These are phyloP conservation scores for Neolentinus lepideus DNA, from an alignment of 1,284 basidiomycete genomes.

Conservation along the genomic window DNA sequence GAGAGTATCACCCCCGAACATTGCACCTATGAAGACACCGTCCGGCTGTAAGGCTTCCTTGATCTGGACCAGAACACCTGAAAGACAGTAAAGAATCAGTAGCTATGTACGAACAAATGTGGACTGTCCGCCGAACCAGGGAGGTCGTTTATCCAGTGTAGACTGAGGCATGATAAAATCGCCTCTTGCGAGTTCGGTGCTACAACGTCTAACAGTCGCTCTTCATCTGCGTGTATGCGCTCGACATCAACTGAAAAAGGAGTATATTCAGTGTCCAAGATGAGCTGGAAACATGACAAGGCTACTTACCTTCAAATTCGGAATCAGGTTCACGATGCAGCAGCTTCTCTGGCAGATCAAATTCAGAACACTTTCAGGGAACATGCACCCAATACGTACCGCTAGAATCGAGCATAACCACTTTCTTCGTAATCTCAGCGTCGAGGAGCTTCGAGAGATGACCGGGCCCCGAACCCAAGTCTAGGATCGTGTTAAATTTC, in stretches of 20 bases:
- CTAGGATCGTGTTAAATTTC: conserved; percentile 75
- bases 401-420: conserved; percentile 87
- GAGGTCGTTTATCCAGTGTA: conserved; percentile 99
- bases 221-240: conserved; percentile 74
- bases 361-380: background rate
- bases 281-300: too few relatives aligned
- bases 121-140: conserved; percentile 54
- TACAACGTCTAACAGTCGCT: conserved; percentile 59
- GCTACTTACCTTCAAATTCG: conserved; percentile 64
- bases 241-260: conserved; percentile 64
- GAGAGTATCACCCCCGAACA: conserved; percentile 94
- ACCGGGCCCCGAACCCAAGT: conserved; percentile 92
- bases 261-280: too few relatives aligned
- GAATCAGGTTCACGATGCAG: conserved; percentile 69
- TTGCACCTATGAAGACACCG: conserved; percentile 90
- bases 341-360: conserved; percentile 39
- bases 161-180: conserved; percentile 83
- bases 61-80: conserved; percentile 88
- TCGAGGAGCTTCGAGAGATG: conserved; percentile 87
- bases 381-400: conserved; percentile 35
- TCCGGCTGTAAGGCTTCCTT: conserved; percentile 84
- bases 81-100: background rate
- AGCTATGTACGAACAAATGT: conserved; percentile 1
- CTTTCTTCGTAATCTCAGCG: conserved; percentile 61
- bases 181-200: conserved; percentile 81